Evolutionary conservation across 441 rosid species (phyloP).

Genomic region (Populus hybrid): DNA sequence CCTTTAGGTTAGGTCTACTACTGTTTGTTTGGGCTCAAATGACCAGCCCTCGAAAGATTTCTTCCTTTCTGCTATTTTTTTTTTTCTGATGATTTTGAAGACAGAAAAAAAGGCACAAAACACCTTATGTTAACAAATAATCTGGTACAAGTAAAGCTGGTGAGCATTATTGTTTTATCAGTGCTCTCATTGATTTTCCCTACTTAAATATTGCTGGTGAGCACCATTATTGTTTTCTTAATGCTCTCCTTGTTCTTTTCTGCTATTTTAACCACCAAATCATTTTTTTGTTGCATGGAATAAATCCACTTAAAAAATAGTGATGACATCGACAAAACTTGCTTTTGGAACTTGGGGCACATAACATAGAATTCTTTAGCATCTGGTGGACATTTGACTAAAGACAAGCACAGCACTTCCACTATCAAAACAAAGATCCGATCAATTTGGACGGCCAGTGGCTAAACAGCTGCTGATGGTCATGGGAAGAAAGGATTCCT

Average conservation of each 20-base stretch:
- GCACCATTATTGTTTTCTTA: neutral
- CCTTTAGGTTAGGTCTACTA: neutral
- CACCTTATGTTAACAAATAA: neutral
- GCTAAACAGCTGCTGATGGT: neutral
- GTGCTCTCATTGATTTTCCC: neutral
- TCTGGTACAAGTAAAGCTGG: neutral
- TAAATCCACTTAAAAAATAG: no score
- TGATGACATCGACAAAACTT: neutral
- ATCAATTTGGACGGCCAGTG: constrained; percentile 2
- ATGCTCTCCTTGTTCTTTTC: neutral
- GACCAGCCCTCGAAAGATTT: neutral
- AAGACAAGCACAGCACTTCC: constrained; percentile 23
- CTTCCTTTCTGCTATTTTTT: neutral
- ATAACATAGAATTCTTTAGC: neutral
- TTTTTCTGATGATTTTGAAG: neutral
- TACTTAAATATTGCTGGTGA: neutral
- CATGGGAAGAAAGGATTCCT: constrained; percentile 1
- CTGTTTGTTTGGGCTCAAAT: neutral
- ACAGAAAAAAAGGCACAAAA: neutral
- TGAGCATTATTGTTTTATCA: neutral
- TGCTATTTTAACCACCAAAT: neutral
- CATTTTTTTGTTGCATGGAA: neutral
- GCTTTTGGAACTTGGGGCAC: constrained; percentile 11
- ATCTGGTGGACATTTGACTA: neutral
- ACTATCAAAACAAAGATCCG: constrained; percentile 1